These are phyloP conservation scores for Aspergillus ostianus DNA, from an alignment of 495 filamentous ascomycete genomes.

Conservation along the genomic window DNA sequence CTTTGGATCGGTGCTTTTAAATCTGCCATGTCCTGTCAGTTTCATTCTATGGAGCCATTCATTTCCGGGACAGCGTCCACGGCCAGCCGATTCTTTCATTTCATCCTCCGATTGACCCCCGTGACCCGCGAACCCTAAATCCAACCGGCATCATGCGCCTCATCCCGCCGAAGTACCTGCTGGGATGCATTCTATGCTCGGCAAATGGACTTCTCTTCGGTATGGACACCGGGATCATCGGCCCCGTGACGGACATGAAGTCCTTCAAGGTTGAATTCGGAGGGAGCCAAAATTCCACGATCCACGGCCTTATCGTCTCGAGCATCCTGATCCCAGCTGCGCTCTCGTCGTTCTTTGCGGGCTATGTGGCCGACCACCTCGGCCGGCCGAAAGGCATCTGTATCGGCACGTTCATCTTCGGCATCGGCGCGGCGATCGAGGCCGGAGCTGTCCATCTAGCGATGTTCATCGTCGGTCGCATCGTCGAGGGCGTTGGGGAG, in stretches of 20 bases:
- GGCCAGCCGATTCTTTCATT: not conserved
- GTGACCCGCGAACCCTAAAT: too few relatives aligned
- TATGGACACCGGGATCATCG: conserved; percentile 62
- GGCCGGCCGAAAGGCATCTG: conserved; percentile 50
- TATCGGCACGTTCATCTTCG: conserved; percentile 51
- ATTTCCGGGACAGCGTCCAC: not conserved
- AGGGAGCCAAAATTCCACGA: conserved; percentile 46
- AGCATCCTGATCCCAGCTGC: conserved; percentile 61
- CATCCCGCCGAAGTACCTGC: too few relatives aligned
- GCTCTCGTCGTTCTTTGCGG: conserved; percentile 57
- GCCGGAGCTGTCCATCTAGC: conserved; percentile 40
- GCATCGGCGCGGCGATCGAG: conserved; percentile 52
- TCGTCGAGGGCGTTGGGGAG: conserved; percentile 54
- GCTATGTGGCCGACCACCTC: conserved; percentile 54
- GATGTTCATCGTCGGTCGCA: conserved; percentile 54
- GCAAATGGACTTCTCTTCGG: not conserved
- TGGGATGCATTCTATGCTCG: too few relatives aligned
- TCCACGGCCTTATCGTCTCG: conserved; percentile 61
- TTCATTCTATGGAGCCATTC: not conserved
- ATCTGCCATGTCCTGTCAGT: not conserved
- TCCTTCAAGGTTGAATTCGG: conserved; percentile 43
- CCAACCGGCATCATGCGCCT: not conserved
- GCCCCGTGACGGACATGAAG: conserved; percentile 58
- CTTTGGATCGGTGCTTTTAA: not conserved
- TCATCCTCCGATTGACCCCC: too few relatives aligned